Evolutionary conservation across 2,329 filamentous ascomycete genomes (phyloP).

Genomic region (Alternaria infectoria): DNA sequence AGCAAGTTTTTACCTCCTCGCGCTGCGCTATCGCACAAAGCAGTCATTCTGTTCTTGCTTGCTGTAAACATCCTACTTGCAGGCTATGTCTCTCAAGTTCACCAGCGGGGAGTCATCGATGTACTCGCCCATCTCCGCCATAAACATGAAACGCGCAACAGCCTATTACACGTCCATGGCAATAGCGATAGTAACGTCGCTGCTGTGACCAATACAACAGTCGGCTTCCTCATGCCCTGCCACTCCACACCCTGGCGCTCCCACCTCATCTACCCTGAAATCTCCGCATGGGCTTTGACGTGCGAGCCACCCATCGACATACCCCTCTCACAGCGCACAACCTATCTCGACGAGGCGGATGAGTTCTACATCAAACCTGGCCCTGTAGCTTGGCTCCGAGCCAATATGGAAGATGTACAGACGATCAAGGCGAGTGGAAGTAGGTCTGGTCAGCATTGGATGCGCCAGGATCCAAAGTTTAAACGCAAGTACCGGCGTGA

Average conservation of each 20-base stretch:
- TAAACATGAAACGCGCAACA: conserved; percentile 65
- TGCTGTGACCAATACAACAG: conserved; percentile 50
- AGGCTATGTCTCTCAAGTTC: conserved; percentile 74
- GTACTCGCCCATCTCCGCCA: conserved; percentile 78
- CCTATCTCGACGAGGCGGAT: conserved; percentile 88
- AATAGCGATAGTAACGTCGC: neutral
- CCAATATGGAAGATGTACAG: conserved; percentile 49
- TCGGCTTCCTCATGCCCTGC: conserved; percentile 91
- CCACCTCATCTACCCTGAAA: conserved; percentile 75
- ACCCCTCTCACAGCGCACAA: conserved; percentile 63
- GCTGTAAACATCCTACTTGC: conserved; percentile 73
- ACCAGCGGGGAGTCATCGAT: conserved; percentile 77
- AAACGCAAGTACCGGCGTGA: conserved; percentile 22
- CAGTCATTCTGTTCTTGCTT: conserved; percentile 61
- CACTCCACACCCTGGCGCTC: conserved; percentile 96
- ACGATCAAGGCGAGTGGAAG: conserved; percentile 27
- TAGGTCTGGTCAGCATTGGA: conserved; percentile 32
- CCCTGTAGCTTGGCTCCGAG: conserved; percentile 47
- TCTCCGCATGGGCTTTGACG: conserved; percentile 82
- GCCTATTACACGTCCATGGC: conserved; percentile 51
- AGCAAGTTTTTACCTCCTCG: conserved; percentile 66
- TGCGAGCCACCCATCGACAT: conserved; percentile 87
- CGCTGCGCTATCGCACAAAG: conserved; percentile 51
- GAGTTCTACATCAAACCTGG: conserved; percentile 77
- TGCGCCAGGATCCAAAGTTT: conserved; percentile 28